phyloP scores from a whole-genome alignment of 2,329 filamentous ascomycete genomes.

The Dryadomyces quercus-mongolicae region DNA sequence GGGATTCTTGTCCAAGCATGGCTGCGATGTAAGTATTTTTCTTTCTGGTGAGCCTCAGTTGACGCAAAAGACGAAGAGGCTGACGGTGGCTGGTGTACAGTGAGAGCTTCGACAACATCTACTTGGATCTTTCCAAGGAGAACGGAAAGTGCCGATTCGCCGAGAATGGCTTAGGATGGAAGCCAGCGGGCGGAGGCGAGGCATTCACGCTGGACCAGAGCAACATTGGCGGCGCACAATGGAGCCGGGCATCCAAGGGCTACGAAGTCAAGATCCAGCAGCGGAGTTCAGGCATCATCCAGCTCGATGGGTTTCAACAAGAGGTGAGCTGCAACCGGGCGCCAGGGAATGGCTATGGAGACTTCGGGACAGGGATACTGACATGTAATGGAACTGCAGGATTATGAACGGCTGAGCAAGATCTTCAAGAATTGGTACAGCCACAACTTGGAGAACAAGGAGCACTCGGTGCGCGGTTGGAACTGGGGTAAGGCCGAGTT shows the following conservation, averaged over 20 bases:
- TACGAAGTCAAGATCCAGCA: slow-evolving; percentile 89
- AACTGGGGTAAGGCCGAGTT: slow-evolving; percentile 99
- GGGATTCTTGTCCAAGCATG: not conserved
- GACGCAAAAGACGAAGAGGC: not conserved
- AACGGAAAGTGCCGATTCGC: slow-evolving; percentile 89
- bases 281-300: slow-evolving; percentile 72
- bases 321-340: slow-evolving; percentile 35
- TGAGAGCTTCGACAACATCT: slow-evolving; percentile 96
- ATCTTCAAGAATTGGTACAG: slow-evolving; percentile 98
- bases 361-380: not conserved
- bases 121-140: slow-evolving; percentile 88
- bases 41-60: not conserved
- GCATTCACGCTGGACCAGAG: slow-evolving; percentile 85
- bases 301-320: slow-evolving; percentile 88
- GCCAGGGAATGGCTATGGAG: no score
- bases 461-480: slow-evolving; percentile 93
- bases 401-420: slow-evolving; percentile 81
- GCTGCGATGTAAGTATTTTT: slow-evolving; percentile 5
- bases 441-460: slow-evolving; percentile 79
- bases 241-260: slow-evolving; percentile 86
- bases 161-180: slow-evolving; percentile 92
- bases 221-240: slow-evolving; percentile 80
- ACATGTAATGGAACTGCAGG: slow-evolving; percentile 30
- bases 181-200: slow-evolving; percentile 73
- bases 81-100: slow-evolving; percentile 21